Conservation (phyloP, 2,329 filamentous ascomycete species). For the Albifimbria verrucaria region DNA sequence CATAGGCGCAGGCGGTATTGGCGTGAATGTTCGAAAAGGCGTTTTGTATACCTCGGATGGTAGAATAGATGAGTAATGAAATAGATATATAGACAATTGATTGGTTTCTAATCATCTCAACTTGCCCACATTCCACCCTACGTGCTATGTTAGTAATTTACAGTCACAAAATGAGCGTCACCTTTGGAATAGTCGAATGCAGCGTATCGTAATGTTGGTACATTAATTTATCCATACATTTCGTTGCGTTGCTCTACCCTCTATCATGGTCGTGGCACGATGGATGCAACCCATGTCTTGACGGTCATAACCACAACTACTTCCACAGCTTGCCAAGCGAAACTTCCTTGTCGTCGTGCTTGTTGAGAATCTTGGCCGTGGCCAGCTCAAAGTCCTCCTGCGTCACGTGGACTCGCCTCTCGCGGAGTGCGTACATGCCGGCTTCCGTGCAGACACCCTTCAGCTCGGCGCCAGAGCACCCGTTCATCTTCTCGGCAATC, state of each 20-base stretch:
- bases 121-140: not conserved
- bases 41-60: too few relatives aligned
- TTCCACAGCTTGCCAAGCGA: slow-evolving; percentile 79
- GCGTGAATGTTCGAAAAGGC: too few relatives aligned
- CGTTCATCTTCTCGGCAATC: slow-evolving; percentile 99
- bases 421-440: slow-evolving; percentile 95
- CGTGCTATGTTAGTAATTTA: not conserved
- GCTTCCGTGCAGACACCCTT: slow-evolving; percentile 99
- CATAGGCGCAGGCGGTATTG: too few relatives aligned
- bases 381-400: slow-evolving; percentile 99
- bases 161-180: too few relatives aligned
- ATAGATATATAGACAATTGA: too few relatives aligned
- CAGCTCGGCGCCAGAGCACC: slow-evolving; percentile 93
- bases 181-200: too few relatives aligned
- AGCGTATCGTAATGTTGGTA: slow-evolving; percentile 23
- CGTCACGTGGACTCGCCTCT: slow-evolving; percentile 94
- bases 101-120: too few relatives aligned
- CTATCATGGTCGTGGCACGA: slow-evolving; percentile 15
- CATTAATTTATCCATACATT: slow-evolving; percentile 32
- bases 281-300: not conserved
- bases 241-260: slow-evolving; percentile 22
- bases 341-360: slow-evolving; percentile 98
- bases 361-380: slow-evolving; percentile 98
- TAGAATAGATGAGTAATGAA: too few relatives aligned
- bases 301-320: slow-evolving; percentile 23